phyloP scores from a whole-genome alignment of 352 stramenopile genomes.

The Phytophthora uliginosa region DNA sequence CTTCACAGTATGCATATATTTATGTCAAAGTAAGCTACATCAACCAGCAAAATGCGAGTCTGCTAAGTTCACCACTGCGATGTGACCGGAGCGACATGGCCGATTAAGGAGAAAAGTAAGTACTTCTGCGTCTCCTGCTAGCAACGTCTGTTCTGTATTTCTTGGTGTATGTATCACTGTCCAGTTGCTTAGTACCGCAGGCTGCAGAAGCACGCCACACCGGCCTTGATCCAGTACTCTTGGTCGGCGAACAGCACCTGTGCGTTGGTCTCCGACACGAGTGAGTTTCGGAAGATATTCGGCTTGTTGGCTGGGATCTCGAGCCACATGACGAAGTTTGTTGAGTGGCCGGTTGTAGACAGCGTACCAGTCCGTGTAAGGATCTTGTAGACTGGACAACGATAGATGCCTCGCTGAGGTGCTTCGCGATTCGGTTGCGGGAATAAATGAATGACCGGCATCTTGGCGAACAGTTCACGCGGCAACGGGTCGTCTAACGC shows the following conservation, averaged over 20 bases:
- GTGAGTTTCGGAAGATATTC: constrained; percentile 86
- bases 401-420: constrained; percentile 90
- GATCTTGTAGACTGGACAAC: constrained; percentile 97
- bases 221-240: constrained; percentile 97
- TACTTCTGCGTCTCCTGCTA: constrained; percentile 5
- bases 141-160: background rate
- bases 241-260: constrained; percentile 93
- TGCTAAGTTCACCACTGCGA: constrained; percentile 1
- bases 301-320: constrained; percentile 91
- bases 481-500: constrained; percentile 91
- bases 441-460: constrained; percentile 92
- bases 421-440: constrained; percentile 82
- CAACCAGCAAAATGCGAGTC: constrained; percentile 12
- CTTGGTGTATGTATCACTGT: background rate
- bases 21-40: constrained; percentile 38
- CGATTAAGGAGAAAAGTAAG: constrained; percentile 24
- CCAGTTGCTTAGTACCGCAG: constrained; percentile 87
- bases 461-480: constrained; percentile 94
- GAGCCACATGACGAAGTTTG: constrained; percentile 98
- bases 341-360: constrained; percentile 53
- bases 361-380: constrained; percentile 84
- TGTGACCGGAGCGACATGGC: background rate
- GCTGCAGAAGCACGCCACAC: constrained; percentile 95
- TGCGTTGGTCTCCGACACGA: constrained; percentile 95
- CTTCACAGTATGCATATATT: constrained; percentile 40